Conservation (phyloP, 345 rosid genomes). For the Aquilaria sinensis region DNA sequence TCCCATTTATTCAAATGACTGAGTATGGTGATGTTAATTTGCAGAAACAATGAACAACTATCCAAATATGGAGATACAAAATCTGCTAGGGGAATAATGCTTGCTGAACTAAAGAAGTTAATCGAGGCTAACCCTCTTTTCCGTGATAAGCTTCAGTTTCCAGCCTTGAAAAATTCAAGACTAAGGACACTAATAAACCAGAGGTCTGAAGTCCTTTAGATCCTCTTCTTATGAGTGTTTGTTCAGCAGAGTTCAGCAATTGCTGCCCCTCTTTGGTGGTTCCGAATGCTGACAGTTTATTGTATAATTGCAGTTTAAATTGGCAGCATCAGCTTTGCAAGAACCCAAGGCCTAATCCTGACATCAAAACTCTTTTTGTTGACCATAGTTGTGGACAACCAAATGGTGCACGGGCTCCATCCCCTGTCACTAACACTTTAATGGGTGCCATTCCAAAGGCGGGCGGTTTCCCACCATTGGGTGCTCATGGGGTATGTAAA, state of each 20-base stretch:
- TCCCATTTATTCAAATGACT: background rate
- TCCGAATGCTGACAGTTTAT: slow-evolving; percentile 9
- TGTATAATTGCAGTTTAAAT: slow-evolving; percentile 51
- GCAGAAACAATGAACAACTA: slow-evolving; percentile 81
- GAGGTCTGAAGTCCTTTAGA: slow-evolving; percentile 35
- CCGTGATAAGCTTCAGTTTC: slow-evolving; percentile 90
- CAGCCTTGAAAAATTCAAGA: slow-evolving; percentile 72
- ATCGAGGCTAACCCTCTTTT: slow-evolving; percentile 84
- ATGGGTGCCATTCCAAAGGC: slow-evolving; percentile 59
- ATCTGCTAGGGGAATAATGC: slow-evolving; percentile 82
- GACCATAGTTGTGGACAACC: slow-evolving; percentile 77
- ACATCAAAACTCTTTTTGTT: slow-evolving; percentile 72
- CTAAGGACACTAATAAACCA: slow-evolving; percentile 76
- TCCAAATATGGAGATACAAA: slow-evolving; percentile 84
- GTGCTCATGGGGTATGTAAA: slow-evolving; percentile 67
- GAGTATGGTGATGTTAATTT: slow-evolving; percentile 17
- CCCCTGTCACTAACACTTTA: slow-evolving; percentile 74
- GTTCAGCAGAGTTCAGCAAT: background rate
- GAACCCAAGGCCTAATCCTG: slow-evolving; percentile 78
- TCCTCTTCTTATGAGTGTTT: slow-evolving; percentile 7
- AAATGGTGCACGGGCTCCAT: slow-evolving; percentile 65
- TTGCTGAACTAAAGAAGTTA: slow-evolving; percentile 72
- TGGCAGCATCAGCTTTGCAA: slow-evolving; percentile 91
- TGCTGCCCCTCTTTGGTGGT: slow-evolving; percentile 8
- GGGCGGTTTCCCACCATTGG: slow-evolving; percentile 49